Evolutionary conservation across 768 basidiomycete species (phyloP), one percentile per base, ranked within the genome.

Genomic region (Tylopilus sp.): DNA sequence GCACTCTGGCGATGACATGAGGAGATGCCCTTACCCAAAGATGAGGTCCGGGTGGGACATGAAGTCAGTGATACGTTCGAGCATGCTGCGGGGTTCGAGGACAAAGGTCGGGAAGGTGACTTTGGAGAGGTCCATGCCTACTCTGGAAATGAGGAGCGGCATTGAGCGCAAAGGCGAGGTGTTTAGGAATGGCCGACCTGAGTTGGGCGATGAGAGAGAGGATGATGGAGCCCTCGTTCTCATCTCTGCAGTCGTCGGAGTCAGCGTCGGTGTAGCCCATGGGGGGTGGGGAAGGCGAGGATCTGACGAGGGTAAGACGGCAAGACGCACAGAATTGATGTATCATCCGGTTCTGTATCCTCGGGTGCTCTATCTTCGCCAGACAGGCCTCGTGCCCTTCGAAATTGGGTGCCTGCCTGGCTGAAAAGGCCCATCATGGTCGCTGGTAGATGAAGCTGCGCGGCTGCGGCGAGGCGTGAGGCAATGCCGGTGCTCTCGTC

Each of bases 11-110:
- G 47, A 52, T 43, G 52, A 63, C 56, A 55, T 12, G n/a, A 55
- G 30, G 46, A 40, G 44, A 56, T 41, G 50, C 56, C 76, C 88
- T 71, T 70, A 83, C 92, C 91, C 91, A 72, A 95, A 95, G 62
- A 98, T 82, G 66, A 98, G 85, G 73, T 99, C 95, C 26, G 97
- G 94, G 71, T 98, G 97, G 50, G 93, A 88, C 87, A 98, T 95
- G 72, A 99, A 99, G 75, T 99, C 95, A 30, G 97, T 98, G 62
- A 99, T 95, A 58, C 97, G 85, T 75, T 99, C 97, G 43, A 98
- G 82, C 88, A 98, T 92, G 61, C 91, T 93, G 64, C 97, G 77
- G 6, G 97, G 97, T 72, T 99, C 95, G 51, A 99, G 82, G 0
- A 99, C 95, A 63, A 98, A 99, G 0, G 86, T 88, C 35, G 91